phyloP scores from a whole-genome alignment of 805 yeast genomes.

The Torulaspora delbrueckii region DNA sequence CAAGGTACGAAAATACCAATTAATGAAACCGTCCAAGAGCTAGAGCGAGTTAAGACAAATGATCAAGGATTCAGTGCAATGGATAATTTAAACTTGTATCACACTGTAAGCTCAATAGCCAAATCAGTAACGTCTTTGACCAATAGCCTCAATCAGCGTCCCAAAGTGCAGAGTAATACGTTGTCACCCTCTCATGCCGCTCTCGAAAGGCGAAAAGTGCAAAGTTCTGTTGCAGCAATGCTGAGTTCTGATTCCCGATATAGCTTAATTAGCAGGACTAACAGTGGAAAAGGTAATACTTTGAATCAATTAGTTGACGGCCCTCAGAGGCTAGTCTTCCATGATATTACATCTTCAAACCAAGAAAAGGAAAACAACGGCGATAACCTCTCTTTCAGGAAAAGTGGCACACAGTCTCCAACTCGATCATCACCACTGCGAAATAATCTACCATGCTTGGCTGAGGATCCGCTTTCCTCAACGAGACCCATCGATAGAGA shows the following conservation, averaged over 20 bases:
- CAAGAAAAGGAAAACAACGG: neutral
- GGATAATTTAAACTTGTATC: constrained; percentile 35
- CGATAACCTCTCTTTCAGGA: constrained; percentile 1
- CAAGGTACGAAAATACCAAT: constrained; percentile 6
- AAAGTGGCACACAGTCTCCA: constrained; percentile 6
- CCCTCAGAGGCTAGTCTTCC: constrained; percentile 27
- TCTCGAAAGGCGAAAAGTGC: constrained; percentile 23
- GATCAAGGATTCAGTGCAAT: constrained; percentile 25
- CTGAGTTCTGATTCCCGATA: constrained; percentile 8
- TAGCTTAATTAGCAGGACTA: constrained; percentile 10
- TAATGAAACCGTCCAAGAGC: neutral
- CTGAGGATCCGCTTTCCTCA: constrained; percentile 1
- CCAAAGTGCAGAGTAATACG: constrained; percentile 5
- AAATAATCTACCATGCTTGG: constrained; percentile 12
- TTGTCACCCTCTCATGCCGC: constrained; percentile 26
- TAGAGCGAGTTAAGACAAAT: neutral
- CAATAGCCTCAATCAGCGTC: constrained; percentile 22
- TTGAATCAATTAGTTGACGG: constrained; percentile 10
- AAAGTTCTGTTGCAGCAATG: constrained; percentile 21
- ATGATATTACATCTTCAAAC: constrained; percentile 6
- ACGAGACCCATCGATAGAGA: constrained; percentile 1
- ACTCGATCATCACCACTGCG: constrained; percentile 18
- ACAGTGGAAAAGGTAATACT: constrained; percentile 5
- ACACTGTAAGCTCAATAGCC: constrained; percentile 34
- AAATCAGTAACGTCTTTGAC: constrained; percentile 35